phyloP scores from a whole-genome alignment of 2,329 filamentous ascomycete species.

The Chrysosporium keratinophilum region DNA sequence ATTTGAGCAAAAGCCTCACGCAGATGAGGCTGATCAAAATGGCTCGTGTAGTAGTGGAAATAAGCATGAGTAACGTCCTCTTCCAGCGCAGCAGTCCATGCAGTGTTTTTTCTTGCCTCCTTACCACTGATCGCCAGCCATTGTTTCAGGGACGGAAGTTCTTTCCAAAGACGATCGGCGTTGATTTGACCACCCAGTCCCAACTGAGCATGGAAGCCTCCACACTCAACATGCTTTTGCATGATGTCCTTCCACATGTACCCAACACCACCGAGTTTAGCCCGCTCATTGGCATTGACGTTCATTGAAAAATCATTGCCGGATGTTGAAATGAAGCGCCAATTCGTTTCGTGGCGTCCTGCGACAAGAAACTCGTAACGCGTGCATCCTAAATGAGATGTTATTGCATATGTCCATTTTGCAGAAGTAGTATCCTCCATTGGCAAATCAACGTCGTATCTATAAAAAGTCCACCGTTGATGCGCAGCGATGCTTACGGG shows the following conservation, averaged over 20 bases:
- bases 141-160: slow-evolving; percentile 84
- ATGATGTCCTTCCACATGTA: slow-evolving; percentile 99
- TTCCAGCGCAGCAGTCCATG: slow-evolving; percentile 89
- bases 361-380: slow-evolving; percentile 95
- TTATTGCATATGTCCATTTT: slow-evolving; percentile 97
- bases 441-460: slow-evolving; percentile 78
- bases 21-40: slow-evolving; percentile 93
- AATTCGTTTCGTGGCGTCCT: slow-evolving; percentile 77
- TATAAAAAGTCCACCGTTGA: slow-evolving; percentile 90
- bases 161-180: slow-evolving; percentile 90
- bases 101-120: slow-evolving; percentile 78
- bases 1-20: slow-evolving; percentile 96
- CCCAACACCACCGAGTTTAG: slow-evolving; percentile 74
- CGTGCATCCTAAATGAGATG: slow-evolving; percentile 93
- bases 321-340: slow-evolving; percentile 92
- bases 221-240: slow-evolving; percentile 92
- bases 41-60: slow-evolving; percentile 97
- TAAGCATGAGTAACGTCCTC: slow-evolving; percentile 94
- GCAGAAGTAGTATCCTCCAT: slow-evolving; percentile 72
- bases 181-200: slow-evolving; percentile 92
- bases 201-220: slow-evolving; percentile 88
- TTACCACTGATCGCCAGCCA: slow-evolving; percentile 91
- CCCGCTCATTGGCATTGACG: slow-evolving; percentile 75
- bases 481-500: slow-evolving; percentile 76
- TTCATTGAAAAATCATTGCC: slow-evolving; percentile 90